A percentile compares a stretch with the other conserved stretches of the same genome.
phyloP scores from a whole-genome alignment of 2,329 filamentous ascomycete genomes.

The Alternaria solani region DNA sequence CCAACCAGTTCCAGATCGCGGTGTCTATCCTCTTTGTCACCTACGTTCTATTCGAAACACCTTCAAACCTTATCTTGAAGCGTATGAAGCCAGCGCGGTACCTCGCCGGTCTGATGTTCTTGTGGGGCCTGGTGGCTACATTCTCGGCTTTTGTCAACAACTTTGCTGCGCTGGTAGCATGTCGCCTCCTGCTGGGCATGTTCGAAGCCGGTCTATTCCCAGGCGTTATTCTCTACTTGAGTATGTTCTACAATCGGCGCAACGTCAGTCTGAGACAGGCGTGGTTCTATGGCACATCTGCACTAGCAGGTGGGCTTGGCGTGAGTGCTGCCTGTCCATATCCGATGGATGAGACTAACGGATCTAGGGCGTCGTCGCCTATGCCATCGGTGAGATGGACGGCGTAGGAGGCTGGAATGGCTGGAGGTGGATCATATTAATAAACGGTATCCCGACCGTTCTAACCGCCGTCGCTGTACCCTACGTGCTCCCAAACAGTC shows the following conservation, averaged over 20 bases:
- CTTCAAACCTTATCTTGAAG: conserved; percentile 37
- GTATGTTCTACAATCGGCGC: conserved; percentile 40
- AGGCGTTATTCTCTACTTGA: conserved; percentile 36
- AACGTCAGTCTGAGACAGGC: conserved; percentile 61
- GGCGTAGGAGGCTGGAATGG: conserved; percentile 31
- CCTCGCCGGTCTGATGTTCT: conserved; percentile 33
- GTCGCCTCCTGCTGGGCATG: conserved; percentile 37
- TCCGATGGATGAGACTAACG: background rate
- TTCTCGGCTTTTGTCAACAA: conserved; percentile 38
- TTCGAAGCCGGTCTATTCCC: conserved; percentile 43
- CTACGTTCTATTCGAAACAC: conserved; percentile 53
- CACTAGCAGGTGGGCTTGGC: conserved; percentile 63
- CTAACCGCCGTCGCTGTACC: conserved; percentile 55
- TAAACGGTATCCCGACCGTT: conserved; percentile 42
- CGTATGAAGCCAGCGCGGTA: conserved; percentile 41
- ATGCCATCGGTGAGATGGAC: conserved; percentile 38
- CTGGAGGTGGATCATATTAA: conserved; percentile 45
- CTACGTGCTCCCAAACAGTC: conserved; percentile 61
- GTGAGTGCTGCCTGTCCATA: conserved; percentile 4
- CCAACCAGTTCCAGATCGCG: conserved; percentile 34
- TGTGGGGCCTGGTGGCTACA: conserved; percentile 36
- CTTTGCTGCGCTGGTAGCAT: conserved; percentile 37
- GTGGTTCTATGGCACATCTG: conserved; percentile 63
- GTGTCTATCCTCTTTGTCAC: conserved; percentile 37
- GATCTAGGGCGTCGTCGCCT: conserved; percentile 32